Conservation (phyloP, 495 filamentous ascomycete genomes). For the Massariosphaeria phaeospora region DNA sequence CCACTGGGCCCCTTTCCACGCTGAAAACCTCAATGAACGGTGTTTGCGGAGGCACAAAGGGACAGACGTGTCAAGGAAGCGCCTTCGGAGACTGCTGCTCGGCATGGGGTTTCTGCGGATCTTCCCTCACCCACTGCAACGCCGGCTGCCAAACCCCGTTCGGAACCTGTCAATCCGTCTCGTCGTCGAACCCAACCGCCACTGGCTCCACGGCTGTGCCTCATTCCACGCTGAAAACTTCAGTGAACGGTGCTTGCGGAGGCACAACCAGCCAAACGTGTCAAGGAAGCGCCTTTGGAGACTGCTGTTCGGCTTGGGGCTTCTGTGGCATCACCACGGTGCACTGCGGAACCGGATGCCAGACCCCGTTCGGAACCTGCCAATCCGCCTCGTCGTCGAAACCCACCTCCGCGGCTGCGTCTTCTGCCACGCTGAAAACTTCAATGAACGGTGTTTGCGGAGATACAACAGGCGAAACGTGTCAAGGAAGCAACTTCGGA, state of each 20-base stretch:
- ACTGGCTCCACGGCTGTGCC: not conserved
- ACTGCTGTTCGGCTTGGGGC: slow-evolving; percentile 6
- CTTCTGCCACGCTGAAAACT: not conserved
- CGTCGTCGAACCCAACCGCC: not conserved
- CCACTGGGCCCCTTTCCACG: slow-evolving; percentile 3
- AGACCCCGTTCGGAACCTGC: slow-evolving; percentile 13
- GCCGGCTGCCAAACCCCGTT: slow-evolving; percentile 3
- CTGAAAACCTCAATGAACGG: slow-evolving; percentile 1
- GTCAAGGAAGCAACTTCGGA: slow-evolving; percentile 2
- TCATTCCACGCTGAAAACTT: not conserved
- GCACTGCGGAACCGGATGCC: slow-evolving; percentile 18
- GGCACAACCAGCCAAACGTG: slow-evolving; percentile 7
- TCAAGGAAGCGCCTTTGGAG: slow-evolving; percentile 1
- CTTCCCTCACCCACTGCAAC: not conserved
- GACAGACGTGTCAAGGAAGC: not conserved
- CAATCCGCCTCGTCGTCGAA: not conserved
- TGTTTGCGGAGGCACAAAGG: slow-evolving; percentile 1
- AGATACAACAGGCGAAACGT: slow-evolving; percentile 7
- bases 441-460: slow-evolving; percentile 6
- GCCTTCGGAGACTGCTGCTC: slow-evolving; percentile 7
- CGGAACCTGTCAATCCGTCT: not conserved
- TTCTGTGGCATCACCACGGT: slow-evolving; percentile 7
- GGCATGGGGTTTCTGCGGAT: slow-evolving; percentile 6
- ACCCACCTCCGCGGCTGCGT: not conserved
- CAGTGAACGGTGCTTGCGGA: slow-evolving; percentile 2